Base-by-base conservation (phyloP, 179 eudicot species). In the Patellifolia procumbens region DNA sequence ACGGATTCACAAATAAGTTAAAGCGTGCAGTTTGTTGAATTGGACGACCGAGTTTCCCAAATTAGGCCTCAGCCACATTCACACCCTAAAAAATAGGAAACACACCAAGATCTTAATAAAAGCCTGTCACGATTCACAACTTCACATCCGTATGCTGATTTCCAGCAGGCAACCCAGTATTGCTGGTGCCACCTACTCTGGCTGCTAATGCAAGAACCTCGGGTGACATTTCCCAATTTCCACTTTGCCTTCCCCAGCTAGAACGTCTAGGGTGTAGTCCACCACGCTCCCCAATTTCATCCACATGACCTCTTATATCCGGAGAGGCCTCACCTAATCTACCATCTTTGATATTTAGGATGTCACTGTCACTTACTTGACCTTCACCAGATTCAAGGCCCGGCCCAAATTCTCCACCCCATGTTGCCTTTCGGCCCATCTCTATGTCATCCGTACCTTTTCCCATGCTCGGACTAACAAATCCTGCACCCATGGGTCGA, bases 221-320 rank as follows among this genome's bases (percentile, higher is more conserved):
- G 0, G 98, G 94, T 0, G 98, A 93, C 98, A 90, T 93, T 61
- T 91, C 98, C 98, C 97, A 93, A 84, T 86, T 91, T 45, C 94
- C 97, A 43, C 93, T 88, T 77, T 87, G 91, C 81, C 98, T 88
- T 19, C 98, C 94, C 94, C 97, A 86, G 72, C 94, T 89, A 26
- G 94, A 81, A 39, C 89, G 87, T 70, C 89, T 87, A 1, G 90
- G 88, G 76, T 90, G 94, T 73, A 74, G 82, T 64, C 88, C 94
- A 42, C 80, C 84, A 32, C 91, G 90, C 48, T 72, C 96, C 70
- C 83, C 82, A 2, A 13, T 42, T 64, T 85, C 88, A 58, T 83
- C 86, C 43, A 85, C 84, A 5, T 85, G 86, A 12, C 87, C 80
- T 81, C 98, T 88, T 74, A 82, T 80, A 24, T 89, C 96, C 1